phyloP scores from a whole-genome alignment of 2,329 filamentous ascomycete genomes.

The Fusarium drepaniforme region DNA sequence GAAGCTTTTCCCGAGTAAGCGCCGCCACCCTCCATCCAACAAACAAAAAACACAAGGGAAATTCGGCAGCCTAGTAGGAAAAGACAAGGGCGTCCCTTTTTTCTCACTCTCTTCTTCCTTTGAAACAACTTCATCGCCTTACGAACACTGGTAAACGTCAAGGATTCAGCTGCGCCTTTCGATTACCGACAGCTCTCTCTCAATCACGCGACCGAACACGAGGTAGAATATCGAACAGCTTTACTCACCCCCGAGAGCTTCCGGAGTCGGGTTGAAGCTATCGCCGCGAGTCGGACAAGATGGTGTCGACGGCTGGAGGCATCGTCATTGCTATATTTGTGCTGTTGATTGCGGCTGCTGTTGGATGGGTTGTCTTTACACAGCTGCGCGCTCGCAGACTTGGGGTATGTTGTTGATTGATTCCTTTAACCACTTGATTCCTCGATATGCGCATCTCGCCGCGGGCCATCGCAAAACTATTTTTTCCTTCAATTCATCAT shows the following conservation, averaged over 20 bases:
- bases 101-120: neutral
- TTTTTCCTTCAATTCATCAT: neutral
- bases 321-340: constrained; percentile 81
- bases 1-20: constrained; percentile 9
- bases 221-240: constrained; percentile 1
- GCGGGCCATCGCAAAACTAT: neutral
- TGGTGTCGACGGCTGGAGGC: constrained; percentile 71
- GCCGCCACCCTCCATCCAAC: constrained; percentile 28
- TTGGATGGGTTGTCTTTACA: constrained; percentile 78
- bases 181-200: neutral
- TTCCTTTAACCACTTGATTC: neutral
- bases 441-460: neutral
- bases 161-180: neutral
- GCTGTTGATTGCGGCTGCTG: constrained; percentile 66
- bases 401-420: constrained; percentile 64
- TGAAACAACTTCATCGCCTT: neutral
- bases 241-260: neutral
- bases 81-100: neutral
- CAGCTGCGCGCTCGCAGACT: constrained; percentile 79
- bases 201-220: constrained; percentile 20
- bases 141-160: neutral
- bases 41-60: neutral
- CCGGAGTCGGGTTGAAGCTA: constrained; percentile 7
- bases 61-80: neutral
- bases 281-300: constrained; percentile 46